Evolutionary conservation across 2,329 filamentous ascomycete genomes (phyloP).

Genomic region (Xylariales sp.): DNA sequence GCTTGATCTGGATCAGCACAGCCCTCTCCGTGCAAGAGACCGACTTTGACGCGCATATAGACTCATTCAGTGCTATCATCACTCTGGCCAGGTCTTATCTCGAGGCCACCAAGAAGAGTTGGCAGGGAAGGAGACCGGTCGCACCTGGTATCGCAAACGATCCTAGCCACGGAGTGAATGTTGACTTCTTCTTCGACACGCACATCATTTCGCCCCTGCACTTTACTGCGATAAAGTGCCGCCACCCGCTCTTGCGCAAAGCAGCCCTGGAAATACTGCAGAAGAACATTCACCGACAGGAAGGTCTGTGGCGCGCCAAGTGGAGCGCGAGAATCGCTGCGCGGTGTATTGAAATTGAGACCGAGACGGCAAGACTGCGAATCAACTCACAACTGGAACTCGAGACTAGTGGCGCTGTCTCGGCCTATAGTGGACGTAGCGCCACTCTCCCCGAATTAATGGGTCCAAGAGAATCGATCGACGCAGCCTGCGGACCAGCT

Average conservation of each 20-base stretch:
- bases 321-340: not conserved
- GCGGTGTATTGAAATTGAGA: not conserved
- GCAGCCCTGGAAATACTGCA: not conserved
- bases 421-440: not conserved
- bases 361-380: not conserved
- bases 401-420: no score
- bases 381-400: no score
- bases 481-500: not conserved
- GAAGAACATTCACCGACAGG: not conserved
- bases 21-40: not conserved
- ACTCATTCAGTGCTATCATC: not conserved
- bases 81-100: not conserved
- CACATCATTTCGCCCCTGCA: not conserved
- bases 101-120: not conserved
- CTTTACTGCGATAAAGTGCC: constrained; percentile 1
- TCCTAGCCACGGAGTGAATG: not conserved
- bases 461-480: not conserved
- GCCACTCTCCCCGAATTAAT: not conserved
- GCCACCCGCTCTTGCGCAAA: not conserved
- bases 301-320: not conserved
- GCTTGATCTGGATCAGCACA: not conserved
- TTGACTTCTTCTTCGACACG: not conserved
- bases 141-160: not conserved
- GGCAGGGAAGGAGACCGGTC: not conserved
- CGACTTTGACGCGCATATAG: not conserved